A percentile compares a stretch with the other conserved stretches of the same genome.
phyloP scores from a whole-genome alignment of 2,329 filamentous ascomycete genomes.

The Exophiala dermatitidis region DNA sequence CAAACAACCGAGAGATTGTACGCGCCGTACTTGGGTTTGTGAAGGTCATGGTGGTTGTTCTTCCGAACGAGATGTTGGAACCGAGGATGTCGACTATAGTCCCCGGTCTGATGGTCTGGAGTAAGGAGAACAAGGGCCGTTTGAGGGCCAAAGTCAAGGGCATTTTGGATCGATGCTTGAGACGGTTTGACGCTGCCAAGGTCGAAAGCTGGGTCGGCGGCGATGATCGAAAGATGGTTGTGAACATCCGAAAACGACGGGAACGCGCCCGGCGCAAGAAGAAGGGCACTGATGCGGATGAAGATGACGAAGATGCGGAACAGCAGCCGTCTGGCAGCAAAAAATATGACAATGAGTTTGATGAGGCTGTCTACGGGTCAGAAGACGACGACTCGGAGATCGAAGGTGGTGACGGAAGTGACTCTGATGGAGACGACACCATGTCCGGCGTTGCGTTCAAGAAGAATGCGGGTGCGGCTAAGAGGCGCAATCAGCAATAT shows the following conservation, averaged over 20 bases:
- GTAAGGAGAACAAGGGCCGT: constrained; percentile 94
- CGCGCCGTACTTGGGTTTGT: constrained; percentile 91
- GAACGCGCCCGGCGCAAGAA: constrained; percentile 88
- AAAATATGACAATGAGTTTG: constrained; percentile 86
- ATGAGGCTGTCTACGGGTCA: constrained; percentile 88
- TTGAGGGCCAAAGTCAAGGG: constrained; percentile 98
- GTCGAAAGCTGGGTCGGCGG: constrained; percentile 70
- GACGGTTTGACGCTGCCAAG: constrained; percentile 75
- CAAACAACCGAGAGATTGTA: constrained; percentile 94
- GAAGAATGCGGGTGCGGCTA: constrained; percentile 33
- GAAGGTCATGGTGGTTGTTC: constrained; percentile 84
- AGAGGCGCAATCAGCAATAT: constrained; percentile 60
- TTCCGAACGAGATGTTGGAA: constrained; percentile 67
- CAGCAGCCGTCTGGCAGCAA: constrained; percentile 32
- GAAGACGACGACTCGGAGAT: constrained; percentile 45
- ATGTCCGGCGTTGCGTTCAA: constrained; percentile 25
- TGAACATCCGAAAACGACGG: constrained; percentile 91
- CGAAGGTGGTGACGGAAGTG: constrained; percentile 47
- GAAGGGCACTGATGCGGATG: constrained; percentile 56
- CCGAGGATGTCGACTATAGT: constrained; percentile 70
- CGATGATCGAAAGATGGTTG: constrained; percentile 71
- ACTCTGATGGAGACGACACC: constrained; percentile 26
- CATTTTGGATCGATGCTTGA: constrained; percentile 88
- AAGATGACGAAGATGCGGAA: constrained; percentile 43
- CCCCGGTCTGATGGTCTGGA: constrained; percentile 90